Base-by-base conservation (phyloP, 1,284 basidiomycete species). In the Moesziomyces parantarcticus region DNA sequence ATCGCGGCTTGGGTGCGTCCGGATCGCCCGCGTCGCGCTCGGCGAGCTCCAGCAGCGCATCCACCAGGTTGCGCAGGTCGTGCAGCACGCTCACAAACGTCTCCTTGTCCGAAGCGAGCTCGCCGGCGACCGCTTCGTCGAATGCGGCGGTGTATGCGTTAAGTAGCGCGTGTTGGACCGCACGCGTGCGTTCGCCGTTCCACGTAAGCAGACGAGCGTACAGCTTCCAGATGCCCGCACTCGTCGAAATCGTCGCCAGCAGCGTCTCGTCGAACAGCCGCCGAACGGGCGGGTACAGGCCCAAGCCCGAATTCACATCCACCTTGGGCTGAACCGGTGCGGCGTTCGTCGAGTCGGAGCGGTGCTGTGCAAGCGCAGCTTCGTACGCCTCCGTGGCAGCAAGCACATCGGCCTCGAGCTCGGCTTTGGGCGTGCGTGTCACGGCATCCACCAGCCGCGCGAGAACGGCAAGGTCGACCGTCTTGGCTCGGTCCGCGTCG, bases 391-490 rank as follows among this genome's bases (percentile, higher is more conserved):
- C 78, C 32, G 50, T 58, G 5, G 65, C 43, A 3, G 48, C 50
- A 3, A 67, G 29, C 9, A 69, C 36, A 21, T 52, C 22, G 8
- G 42, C 47, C 47, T 69, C 71, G 21, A 72, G 36, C 18, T 58
- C 32, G 16, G 52, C 21, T 22, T 61, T 54, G 14, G 61, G 49
- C 5, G 57, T 57, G 7, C 90, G 87, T 1, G 91, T 91, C 53
- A 93, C 92, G 16, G 92, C 92, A 79, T 92, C 89, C 9, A 99
- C 88, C 87, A 98, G 87, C 47, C 92, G 89, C 67, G 94, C 91
- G 9, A 98, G 87, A 6, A 97, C 93, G 32, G 92, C 92, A 44
- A 89, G 87, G 84, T 98, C 95, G 21, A 97, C 87, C 90, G 36
- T 87, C 86, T 77, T 89, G 89, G 60, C 60, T 7, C 50, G 46